phyloP scores from a whole-genome alignment of 352 stramenopile genomes.

The Globisporangium recalcitrans region DNA sequence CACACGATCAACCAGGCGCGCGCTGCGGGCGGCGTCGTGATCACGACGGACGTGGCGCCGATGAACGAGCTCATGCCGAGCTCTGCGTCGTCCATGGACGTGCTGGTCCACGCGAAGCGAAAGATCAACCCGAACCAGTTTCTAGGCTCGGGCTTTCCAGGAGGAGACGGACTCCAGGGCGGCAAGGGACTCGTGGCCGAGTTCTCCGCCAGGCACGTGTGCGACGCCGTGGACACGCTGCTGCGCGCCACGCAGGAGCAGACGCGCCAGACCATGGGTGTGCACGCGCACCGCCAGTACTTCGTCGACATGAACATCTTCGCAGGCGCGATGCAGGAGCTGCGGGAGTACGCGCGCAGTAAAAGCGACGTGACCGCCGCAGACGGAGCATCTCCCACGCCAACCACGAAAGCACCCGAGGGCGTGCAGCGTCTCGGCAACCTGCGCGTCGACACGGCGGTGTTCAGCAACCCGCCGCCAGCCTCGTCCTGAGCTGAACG shows the following conservation, averaged over 20 bases:
- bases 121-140: constrained; percentile 26
- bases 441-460: constrained; percentile 2
- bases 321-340: constrained; percentile 1
- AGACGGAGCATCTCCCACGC: background rate
- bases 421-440: constrained; percentile 9
- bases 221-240: constrained; percentile 10
- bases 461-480: background rate
- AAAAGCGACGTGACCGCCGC: background rate
- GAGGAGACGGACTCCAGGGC: constrained; percentile 6
- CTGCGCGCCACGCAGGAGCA: constrained; percentile 8
- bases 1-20: constrained; percentile 65
- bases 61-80: constrained; percentile 56
- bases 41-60: constrained; percentile 46
- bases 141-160: constrained; percentile 16
- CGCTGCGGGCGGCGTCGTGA: constrained; percentile 35
- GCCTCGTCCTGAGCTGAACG: background rate
- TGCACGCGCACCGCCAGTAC: constrained; percentile 10
- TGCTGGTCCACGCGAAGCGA: background rate
- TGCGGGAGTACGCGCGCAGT: constrained; percentile 1
- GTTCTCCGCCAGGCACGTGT: constrained; percentile 10
- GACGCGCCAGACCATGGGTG: constrained; percentile 9
- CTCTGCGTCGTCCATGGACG: background rate
- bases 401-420: constrained; percentile 2
- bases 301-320: constrained; percentile 13
- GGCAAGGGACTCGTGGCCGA: constrained; percentile 8